These are phyloP conservation scores for Ochetophila trinervis DNA, from an alignment of 306 rosid genomes.

Conservation along the genomic window DNA sequence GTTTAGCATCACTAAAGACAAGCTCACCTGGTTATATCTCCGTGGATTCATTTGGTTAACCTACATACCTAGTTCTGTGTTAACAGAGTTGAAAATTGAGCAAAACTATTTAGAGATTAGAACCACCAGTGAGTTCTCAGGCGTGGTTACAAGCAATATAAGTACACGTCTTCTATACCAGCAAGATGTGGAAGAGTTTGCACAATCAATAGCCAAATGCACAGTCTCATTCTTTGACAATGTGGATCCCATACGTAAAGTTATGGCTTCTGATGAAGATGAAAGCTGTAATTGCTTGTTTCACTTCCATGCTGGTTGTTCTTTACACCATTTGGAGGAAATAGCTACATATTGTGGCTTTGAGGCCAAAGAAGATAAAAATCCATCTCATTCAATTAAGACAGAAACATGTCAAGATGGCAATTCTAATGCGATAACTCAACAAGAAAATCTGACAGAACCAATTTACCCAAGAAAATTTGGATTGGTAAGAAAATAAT, in stretches of 20 bases:
- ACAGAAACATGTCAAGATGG: no score
- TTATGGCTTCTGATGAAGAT: no score
- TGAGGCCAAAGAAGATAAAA: no score
- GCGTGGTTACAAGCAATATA: background rate
- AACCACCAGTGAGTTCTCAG: background rate
- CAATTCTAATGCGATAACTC: no score
- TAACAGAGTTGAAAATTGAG: background rate
- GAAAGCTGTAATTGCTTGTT: no score
- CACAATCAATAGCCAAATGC: background rate
- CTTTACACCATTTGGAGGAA: no score
- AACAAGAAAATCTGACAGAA: no score
- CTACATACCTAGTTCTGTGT: background rate
- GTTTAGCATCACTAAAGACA: background rate
- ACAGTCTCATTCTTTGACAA: background rate
- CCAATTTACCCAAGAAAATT: no score
- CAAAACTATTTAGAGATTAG: background rate
- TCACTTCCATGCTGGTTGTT: no score
- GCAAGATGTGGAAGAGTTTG: constrained; percentile 6
- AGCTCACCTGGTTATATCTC: background rate
- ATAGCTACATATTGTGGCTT: no score
- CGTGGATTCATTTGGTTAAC: background rate
- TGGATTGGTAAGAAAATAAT: no score
- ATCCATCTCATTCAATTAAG: no score
- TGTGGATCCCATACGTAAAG: background rate
- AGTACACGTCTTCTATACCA: constrained; percentile 13